Base-by-base conservation (phyloP, 2,329 filamentous ascomycete species). In the Colletotrichum scovillei region DNA sequence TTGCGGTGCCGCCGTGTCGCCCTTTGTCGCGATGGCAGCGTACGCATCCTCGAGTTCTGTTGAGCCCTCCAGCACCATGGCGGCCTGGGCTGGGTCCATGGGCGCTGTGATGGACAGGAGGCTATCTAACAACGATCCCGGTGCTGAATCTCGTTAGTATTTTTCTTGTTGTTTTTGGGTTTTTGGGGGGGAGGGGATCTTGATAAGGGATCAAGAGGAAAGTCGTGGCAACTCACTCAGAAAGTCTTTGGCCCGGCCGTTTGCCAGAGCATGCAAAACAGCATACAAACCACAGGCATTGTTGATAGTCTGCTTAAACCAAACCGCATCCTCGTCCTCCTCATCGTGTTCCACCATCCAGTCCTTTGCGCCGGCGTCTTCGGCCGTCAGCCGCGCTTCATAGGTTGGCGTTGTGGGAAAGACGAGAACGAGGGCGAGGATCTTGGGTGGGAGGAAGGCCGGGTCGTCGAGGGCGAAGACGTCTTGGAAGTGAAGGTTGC, bases 271-370 rank as follows among this genome's bases (percentile, higher is more conserved):
- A 80, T 94, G 92, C 2, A 94, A 79, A 1, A 94, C 83, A 0
- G 88, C 92, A 77, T 93, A 93, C 24, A 94, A 84, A 0, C 92
- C 92, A 78, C 92, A 94, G 1, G 92, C 91, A 78, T 94, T 93
- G 75, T 90, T 87, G 78, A 94, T 94, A 0, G 91, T 94, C 78
- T 94, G 92, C 78, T 90, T 91, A 82, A 92, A 93, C 92, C 92
- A 94, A n/a, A 92, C 81, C 0, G 92, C 89, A n/a, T 89, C 86
- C 74, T 93, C 91, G 1, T 81, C 77, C 4, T 86, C 81, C 1
- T 91, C 91, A 32, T 58, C 24, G 12, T 70, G 67, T 22, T 30
- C 64, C 1, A 73, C 67, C 46, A 58, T 58, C 71, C 78, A 77
- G 22, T 76, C 67, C 8, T 62, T n/a, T 0, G 62, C 59, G 2